These are phyloP conservation scores for Lentinula detonsa DNA, from an alignment of 768 basidiomycete species.

Conservation along the genomic window DNA sequence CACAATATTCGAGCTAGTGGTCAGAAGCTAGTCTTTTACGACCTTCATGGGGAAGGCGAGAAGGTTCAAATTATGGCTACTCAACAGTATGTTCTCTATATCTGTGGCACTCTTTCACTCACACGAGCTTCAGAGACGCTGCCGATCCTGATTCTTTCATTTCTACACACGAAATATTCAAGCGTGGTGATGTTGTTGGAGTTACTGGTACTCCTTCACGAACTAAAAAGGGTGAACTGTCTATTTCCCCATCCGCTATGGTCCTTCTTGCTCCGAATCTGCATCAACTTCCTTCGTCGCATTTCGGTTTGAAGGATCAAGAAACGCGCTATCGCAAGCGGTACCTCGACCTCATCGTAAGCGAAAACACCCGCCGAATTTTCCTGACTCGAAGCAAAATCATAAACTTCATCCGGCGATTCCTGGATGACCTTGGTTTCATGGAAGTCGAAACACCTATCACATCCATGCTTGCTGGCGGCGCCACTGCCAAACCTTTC, in stretches of 20 bases:
- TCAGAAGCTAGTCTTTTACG: conserved; percentile 88
- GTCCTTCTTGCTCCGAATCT: conserved; percentile 92
- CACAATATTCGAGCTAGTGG: conserved; percentile 84
- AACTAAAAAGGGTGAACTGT: conserved; percentile 94
- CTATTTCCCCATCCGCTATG: conserved; percentile 77
- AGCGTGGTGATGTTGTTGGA: conserved; percentile 94
- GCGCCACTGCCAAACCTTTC: conserved; percentile 98
- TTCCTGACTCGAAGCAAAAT: conserved; percentile 88
- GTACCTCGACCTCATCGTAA: conserved; percentile 96
- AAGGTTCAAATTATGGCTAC: conserved; percentile 96
- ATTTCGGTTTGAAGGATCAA: conserved; percentile 95
- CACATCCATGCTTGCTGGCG: conserved; percentile 93
- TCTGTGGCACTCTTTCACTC: neutral
- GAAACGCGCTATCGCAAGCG: conserved; percentile 98
- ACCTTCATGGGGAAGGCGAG: conserved; percentile 84
- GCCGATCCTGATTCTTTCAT: conserved; percentile 59
- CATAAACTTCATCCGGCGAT: conserved; percentile 90
- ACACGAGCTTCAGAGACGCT: conserved; percentile 44
- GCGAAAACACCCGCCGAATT: conserved; percentile 80
- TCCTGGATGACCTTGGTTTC: conserved; percentile 87
- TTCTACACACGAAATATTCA: conserved; percentile 77
- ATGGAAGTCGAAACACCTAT: conserved; percentile 99
- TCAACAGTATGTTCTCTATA: conserved; percentile 52
- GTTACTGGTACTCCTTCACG: conserved; percentile 85
- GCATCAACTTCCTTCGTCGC: conserved; percentile 88